Evolutionary conservation across 805 yeast genomes (phyloP), one percentile per base, ranked within the genome.

Genomic region (Kuraishia piskuri): DNA sequence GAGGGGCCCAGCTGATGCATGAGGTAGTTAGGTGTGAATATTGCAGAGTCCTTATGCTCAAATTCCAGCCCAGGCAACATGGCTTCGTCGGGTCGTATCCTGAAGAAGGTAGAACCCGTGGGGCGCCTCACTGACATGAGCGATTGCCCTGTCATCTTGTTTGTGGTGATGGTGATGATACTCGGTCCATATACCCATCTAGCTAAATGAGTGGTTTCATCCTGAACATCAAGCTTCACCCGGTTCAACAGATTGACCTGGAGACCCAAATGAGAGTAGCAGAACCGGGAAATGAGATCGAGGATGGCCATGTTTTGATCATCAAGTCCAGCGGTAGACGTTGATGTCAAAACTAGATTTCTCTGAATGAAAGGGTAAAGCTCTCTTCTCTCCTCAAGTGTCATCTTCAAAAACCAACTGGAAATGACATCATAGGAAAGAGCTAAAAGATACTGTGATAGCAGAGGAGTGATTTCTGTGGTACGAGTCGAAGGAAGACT

Each of bases 321-420:
- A 56, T 80, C 79, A 36, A 72, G 59, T 46, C 60, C 62, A 50
- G 62, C 58, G 20, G 58, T 57, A 20, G 67, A 55, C 21, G 63
- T 58, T 8, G 66, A 57, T 22, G 67, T 68, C 2, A 68, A 59
- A 2, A 79, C 68, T 52, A 89, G 64, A 56, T 80, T 82, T 54
- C 80, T 77, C 44, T 82, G 74, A 12, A 90, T 74, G 60, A 80
- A 90, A 1, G 88, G 76, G 1, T 86, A 79, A 40, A 88, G 60
- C 40, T 75, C 72, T 50, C 76, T 75, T 47, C 96, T 73, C 50
- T 83, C 83, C n/a, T 68, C 68, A 55, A 84, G 55, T 19, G 75
- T 74, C 63, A 89, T 76, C 53, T 83, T 79, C 59, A 88, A 67
- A 58, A 83, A 88, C 91, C 95, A 87, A 47, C 77, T 75, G 1